Base-by-base conservation (phyloP, 108 stramenopile genomes). In the Nitzschia sp. region DNA sequence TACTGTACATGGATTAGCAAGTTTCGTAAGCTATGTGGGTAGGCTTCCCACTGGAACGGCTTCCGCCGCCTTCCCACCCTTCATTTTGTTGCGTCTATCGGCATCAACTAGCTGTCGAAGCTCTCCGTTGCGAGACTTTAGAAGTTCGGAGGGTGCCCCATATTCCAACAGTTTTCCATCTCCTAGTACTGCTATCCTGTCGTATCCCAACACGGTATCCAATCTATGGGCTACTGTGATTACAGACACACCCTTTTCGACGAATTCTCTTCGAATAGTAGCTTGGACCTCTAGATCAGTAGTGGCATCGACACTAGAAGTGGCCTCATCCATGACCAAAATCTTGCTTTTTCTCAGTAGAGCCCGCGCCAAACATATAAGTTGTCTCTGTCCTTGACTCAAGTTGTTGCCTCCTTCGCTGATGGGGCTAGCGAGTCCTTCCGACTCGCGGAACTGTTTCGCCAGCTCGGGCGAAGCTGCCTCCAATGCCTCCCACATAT, bases 321-420 rank as follows among this genome's bases (percentile, higher is more conserved):
- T 92, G 1, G 96, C 94, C 71, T 96, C 96, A 60, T 96, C 96
- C 36, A 94, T 50, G 1, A 96, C 88, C 2, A 97, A 70, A 56
- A 98, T 86, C 46, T 85, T 86, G 71, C 77, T 80, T 44, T 75
- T 79, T 46, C 83, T 66, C 19, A 98, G 62, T 34, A 98, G 29
- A 1, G 96, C 98, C 19, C 98, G 83, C 9, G 96, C 97, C 32
- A 98, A 47, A 63, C 96, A 95, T 36, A 98, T 73, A 1, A 98
- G 77, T 57, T 97, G 96, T 58, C 93, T 68, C 68, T 97, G 92
- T 1, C 98, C 98, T 8, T 78, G 80, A 60, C 87, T 89, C 17
- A 98, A 61, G 65, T 98, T 97, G 25, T 77, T 77, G 21, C 96
- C 96, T 23, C 91, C 92, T 70, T 97, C 96, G 4, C 68, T 76